A percentile compares a stretch with the other conserved stretches of the same genome.
phyloP scores from a whole-genome alignment of 306 rosid genomes.

The Parietaria judaica region DNA sequence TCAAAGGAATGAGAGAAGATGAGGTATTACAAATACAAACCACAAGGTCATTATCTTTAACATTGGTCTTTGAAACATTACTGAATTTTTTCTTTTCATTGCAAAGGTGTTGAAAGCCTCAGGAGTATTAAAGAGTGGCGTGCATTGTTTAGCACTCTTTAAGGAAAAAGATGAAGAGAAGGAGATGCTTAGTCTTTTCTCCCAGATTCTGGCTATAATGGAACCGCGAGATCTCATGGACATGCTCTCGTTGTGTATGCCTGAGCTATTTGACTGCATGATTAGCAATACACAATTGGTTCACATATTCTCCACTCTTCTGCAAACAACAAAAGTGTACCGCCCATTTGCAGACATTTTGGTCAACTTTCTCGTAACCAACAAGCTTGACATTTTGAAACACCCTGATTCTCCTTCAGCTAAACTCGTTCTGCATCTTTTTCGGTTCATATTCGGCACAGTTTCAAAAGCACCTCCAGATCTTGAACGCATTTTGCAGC shows the following conservation, averaged over 20 bases:
- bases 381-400: conserved; percentile 83
- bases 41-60: conserved; percentile 12
- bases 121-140: conserved; percentile 94
- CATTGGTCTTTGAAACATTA: conserved; percentile 16
- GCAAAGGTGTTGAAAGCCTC: conserved; percentile 86
- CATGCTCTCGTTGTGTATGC: conserved; percentile 98
- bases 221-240: conserved; percentile 99
- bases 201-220: conserved; percentile 95
- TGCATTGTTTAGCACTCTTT: conserved; percentile 93
- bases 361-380: conserved; percentile 81
- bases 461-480: conserved; percentile 95
- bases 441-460: conserved; percentile 82
- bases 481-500: conserved; percentile 95
- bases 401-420: conserved; percentile 83
- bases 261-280: conserved; percentile 98
- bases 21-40: conserved; percentile 50
- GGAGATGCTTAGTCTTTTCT: conserved; percentile 90
- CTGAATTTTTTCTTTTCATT: conserved; percentile 20
- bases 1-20: conserved; percentile 96
- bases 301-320: conserved; percentile 86
- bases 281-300: conserved; percentile 80
- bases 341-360: conserved; percentile 91
- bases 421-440: conserved; percentile 87
- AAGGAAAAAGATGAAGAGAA: conserved; percentile 98
- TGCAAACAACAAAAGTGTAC: conserved; percentile 73